Conservation (phyloP, 2,329 filamentous ascomycete genomes). For the Colletotrichum endophyticum region DNA sequence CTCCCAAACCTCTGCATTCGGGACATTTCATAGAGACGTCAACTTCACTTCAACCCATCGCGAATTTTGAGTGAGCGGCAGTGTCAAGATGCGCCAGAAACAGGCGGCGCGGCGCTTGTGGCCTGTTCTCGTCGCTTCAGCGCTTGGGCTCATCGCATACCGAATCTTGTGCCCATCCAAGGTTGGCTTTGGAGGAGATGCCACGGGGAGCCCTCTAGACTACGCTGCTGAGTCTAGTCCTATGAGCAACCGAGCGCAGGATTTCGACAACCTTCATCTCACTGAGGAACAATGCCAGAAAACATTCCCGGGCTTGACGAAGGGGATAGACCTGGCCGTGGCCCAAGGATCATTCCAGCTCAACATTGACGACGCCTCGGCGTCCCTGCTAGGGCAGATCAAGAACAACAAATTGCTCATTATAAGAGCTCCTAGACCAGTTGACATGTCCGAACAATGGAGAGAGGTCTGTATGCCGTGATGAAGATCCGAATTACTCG, state of each 20-base stretch:
- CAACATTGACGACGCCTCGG: slow-evolving; percentile 28
- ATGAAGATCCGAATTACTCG: background rate
- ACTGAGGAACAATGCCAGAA: slow-evolving; percentile 45
- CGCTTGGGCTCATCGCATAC: background rate
- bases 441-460: slow-evolving; percentile 50
- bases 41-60: background rate
- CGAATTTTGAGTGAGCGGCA: background rate
- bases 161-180: background rate
- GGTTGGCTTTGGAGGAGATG: background rate
- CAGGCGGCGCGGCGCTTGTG: background rate
- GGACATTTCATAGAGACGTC: background rate
- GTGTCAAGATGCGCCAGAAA: background rate
- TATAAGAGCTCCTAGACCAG: slow-evolving; percentile 42
- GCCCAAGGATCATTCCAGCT: slow-evolving; percentile 49
- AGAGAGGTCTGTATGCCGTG: slow-evolving; percentile 31
- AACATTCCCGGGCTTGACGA: slow-evolving; percentile 50
- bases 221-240: background rate
- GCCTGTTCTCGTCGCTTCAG: background rate
- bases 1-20: background rate
- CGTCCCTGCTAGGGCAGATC: slow-evolving; percentile 41
- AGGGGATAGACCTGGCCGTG: slow-evolving; percentile 50
- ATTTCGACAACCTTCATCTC: slow-evolving; percentile 39
- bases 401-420: slow-evolving; percentile 43
- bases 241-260: background rate
- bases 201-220: background rate